Conservation (phyloP, 129 eudicot species). For the Pseudognaphalium luteoalbum region DNA sequence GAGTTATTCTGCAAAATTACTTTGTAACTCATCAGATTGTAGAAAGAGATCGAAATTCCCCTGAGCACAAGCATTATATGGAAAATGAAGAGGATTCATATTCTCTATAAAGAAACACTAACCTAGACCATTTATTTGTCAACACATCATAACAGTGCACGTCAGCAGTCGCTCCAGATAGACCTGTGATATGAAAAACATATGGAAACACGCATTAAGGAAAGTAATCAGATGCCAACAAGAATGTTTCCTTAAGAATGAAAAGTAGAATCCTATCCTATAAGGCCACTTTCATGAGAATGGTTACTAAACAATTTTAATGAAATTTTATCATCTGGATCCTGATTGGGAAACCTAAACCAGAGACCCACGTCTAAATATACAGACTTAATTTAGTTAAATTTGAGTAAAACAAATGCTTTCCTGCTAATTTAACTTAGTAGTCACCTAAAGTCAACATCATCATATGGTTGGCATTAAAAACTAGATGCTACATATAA, state of each 20-base stretch:
- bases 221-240: slow-evolving; percentile 22
- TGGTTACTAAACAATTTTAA: background rate
- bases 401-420: slow-evolving; percentile 11
- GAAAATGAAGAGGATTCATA: slow-evolving; percentile 6
- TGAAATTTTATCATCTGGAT: background rate
- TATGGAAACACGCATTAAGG: slow-evolving; percentile 22
- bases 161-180: slow-evolving; percentile 98
- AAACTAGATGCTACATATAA: slow-evolving; percentile 7
- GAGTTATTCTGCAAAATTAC: slow-evolving; percentile 65
- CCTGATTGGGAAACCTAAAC: slow-evolving; percentile 11
- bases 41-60: slow-evolving; percentile 1
- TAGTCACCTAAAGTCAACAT: slow-evolving; percentile 20
- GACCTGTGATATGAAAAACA: slow-evolving; percentile 57
- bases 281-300: background rate
- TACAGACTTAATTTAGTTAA: slow-evolving; percentile 15
- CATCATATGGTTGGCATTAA: slow-evolving; percentile 20
- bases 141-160: slow-evolving; percentile 93
- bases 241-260: slow-evolving; percentile 10
- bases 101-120: slow-evolving; percentile 23
- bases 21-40: slow-evolving; percentile 3
- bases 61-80: background rate
- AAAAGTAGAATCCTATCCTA: slow-evolving; percentile 17
- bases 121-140: slow-evolving; percentile 98
- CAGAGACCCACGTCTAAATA: background rate
- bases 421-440: slow-evolving; percentile 18